Percentiles rank a stretch among this genome's conserved stretches.
These are phyloP conservation scores for Penicillium alfredii DNA, from an alignment of 495 filamentous ascomycete species.

Conservation along the genomic window DNA sequence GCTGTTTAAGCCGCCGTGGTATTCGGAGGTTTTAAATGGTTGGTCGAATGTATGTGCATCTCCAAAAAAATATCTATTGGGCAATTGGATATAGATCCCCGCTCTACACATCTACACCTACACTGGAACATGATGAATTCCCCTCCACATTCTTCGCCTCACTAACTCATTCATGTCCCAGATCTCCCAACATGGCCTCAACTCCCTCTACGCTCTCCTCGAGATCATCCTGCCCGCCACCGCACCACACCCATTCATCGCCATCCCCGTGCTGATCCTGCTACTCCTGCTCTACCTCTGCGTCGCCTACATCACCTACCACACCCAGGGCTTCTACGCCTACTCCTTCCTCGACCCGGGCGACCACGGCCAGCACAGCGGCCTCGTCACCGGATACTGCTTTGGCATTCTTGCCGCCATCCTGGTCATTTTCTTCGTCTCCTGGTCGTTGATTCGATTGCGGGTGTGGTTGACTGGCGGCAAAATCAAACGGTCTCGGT, in stretches of 20 bases:
- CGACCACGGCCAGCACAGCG: slow-evolving; percentile 38
- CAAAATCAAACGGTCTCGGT: slow-evolving; percentile 21
- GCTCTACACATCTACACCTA: too few species aligned
- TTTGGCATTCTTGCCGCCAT: slow-evolving; percentile 56
- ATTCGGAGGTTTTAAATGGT: slow-evolving; percentile 39
- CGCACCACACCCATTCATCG: slow-evolving; percentile 44
- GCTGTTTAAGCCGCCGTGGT: slow-evolving; percentile 47
- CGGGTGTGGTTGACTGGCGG: slow-evolving; percentile 37
- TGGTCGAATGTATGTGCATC: slow-evolving; percentile 59
- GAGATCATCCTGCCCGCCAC: slow-evolving; percentile 63
- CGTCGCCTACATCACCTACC: slow-evolving; percentile 67
- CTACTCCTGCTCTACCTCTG: slow-evolving; percentile 64
- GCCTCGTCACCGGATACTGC: slow-evolving; percentile 42
- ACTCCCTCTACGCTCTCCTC: slow-evolving; percentile 62
- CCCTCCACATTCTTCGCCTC: too few species aligned
- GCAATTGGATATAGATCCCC: too few species aligned
- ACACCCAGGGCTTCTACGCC: slow-evolving; percentile 64
- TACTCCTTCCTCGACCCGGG: slow-evolving; percentile 66
- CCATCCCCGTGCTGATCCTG: slow-evolving; percentile 31
- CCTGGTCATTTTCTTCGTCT: slow-evolving; percentile 57
- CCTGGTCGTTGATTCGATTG: slow-evolving; percentile 49
- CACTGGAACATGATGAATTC: too few species aligned
- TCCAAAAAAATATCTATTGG: background rate
- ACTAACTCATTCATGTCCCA: too few species aligned
- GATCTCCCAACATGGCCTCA: slow-evolving; percentile 69